Evolutionary conservation across 805 yeast species (phyloP).

Genomic region (Kazachstania taianensis): DNA sequence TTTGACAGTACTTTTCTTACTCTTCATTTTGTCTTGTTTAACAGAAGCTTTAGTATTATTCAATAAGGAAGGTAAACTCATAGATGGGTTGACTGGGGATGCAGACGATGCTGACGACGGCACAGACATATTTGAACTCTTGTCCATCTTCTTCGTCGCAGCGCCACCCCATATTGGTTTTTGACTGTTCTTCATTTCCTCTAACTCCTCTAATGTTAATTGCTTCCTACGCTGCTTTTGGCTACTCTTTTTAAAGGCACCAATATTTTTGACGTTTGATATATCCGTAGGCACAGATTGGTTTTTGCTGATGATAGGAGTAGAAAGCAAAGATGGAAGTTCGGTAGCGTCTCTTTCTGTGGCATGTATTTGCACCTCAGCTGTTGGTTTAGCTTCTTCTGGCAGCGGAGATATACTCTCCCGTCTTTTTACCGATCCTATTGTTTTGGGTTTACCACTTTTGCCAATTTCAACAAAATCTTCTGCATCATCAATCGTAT

Average conservation of each 20-base stretch:
- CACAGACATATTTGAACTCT: neutral
- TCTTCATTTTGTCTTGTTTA: slow-evolving; percentile 3
- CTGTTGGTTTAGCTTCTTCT: neutral
- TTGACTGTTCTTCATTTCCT: slow-evolving; percentile 1
- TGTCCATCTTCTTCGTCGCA: neutral
- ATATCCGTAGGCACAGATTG: too few relatives aligned
- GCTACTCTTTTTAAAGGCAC: slow-evolving; percentile 19
- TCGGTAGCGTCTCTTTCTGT: slow-evolving; percentile 1
- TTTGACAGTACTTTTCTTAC: neutral
- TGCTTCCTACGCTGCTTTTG: slow-evolving; percentile 22
- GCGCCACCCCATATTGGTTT: slow-evolving; percentile 19
- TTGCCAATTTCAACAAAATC: slow-evolving; percentile 16
- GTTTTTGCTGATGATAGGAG: slow-evolving; percentile 8
- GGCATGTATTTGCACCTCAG: slow-evolving; percentile 15
- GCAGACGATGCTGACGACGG: neutral
- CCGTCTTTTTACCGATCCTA: neutral
- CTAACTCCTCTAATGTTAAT: slow-evolving; percentile 1
- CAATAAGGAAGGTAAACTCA: slow-evolving; percentile 19
- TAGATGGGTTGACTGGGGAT: slow-evolving; percentile 5
- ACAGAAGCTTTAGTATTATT: slow-evolving; percentile 2
- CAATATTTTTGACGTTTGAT: slow-evolving; percentile 8
- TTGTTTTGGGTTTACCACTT: slow-evolving; percentile 11
- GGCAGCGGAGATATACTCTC: too few relatives aligned
- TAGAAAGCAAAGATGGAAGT: slow-evolving; percentile 13
- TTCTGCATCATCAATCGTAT: slow-evolving; percentile 10